phyloP scores from a whole-genome alignment of 176 grass and related monocot genomes.

The Puya raimondii region DNA sequence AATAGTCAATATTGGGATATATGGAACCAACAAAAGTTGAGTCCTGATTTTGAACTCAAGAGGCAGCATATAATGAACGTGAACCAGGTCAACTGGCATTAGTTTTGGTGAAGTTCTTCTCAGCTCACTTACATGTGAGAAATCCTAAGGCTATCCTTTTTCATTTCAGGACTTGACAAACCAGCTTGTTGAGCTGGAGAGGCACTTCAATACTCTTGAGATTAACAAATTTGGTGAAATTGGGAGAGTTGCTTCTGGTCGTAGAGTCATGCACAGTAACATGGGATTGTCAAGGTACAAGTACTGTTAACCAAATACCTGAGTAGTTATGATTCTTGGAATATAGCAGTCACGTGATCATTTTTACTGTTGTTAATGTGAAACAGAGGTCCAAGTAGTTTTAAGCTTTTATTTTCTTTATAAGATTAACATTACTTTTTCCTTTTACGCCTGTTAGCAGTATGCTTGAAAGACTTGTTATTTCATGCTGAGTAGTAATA shows the following conservation, averaged over 20 bases:
- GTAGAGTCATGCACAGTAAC: slow-evolving; percentile 46
- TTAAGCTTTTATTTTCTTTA: background rate
- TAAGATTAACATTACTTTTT: background rate
- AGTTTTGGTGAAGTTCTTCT: background rate
- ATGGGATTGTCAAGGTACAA: slow-evolving; percentile 50
- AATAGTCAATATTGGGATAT: slow-evolving; percentile 82
- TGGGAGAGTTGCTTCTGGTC: slow-evolving; percentile 44
- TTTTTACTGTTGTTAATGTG: background rate
- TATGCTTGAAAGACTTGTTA: background rate
- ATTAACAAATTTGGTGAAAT: slow-evolving; percentile 79
- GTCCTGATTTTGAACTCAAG: slow-evolving; percentile 85
- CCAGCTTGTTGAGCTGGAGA: slow-evolving; percentile 83
- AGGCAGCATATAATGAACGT: slow-evolving; percentile 80
- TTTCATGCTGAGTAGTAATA: too few relatives aligned
- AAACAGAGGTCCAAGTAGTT: background rate
- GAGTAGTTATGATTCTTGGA: slow-evolving; percentile 5
- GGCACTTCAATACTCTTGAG: slow-evolving; percentile 90
- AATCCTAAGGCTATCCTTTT: slow-evolving; percentile 9
- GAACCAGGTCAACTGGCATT: slow-evolving; percentile 50
- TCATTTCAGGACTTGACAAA: slow-evolving; percentile 68
- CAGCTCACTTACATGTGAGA: background rate
- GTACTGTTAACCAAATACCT: slow-evolving; percentile 3
- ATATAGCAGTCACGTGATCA: slow-evolving; percentile 6
- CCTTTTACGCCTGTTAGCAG: background rate
- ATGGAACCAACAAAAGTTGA: slow-evolving; percentile 86